Conservation (phyloP, 805 yeast genomes). For the Trichomonascus vanleenenianus region DNA sequence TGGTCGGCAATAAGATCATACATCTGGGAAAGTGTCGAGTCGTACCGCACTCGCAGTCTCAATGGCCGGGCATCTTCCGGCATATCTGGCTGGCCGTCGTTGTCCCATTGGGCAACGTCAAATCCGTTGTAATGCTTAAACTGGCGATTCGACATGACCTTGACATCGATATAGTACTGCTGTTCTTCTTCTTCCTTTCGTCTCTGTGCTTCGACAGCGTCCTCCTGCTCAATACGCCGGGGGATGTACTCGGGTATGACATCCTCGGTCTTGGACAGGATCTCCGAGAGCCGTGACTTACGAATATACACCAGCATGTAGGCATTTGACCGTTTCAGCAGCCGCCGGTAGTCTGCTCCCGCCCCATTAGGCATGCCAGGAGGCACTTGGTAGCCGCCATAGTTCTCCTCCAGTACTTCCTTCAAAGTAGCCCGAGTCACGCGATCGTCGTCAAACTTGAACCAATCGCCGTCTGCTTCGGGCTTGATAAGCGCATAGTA, state of each 20-base stretch:
- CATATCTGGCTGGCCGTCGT: slow-evolving; percentile 7
- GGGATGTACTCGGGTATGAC: slow-evolving; percentile 66
- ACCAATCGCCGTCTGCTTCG: slow-evolving; percentile 62
- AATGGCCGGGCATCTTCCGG: slow-evolving; percentile 41
- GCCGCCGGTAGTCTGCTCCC: slow-evolving; percentile 29
- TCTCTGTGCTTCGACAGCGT: slow-evolving; percentile 43
- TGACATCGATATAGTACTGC: slow-evolving; percentile 52
- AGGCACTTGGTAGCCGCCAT: slow-evolving; percentile 54
- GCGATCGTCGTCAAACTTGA: slow-evolving; percentile 88
- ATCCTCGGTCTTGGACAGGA: slow-evolving; percentile 49
- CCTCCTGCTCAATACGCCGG: slow-evolving; percentile 55
- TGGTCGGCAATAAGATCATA: slow-evolving; percentile 19
- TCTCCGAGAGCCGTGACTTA: slow-evolving; percentile 45
- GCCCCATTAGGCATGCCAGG: slow-evolving; percentile 3
- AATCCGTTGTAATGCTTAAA: slow-evolving; percentile 61
- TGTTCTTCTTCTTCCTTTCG: slow-evolving; percentile 64
- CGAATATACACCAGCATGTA: slow-evolving; percentile 93
- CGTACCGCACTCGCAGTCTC: slow-evolving; percentile 46
- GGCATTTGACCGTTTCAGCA: slow-evolving; percentile 78
- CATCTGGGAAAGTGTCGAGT: slow-evolving; percentile 44
- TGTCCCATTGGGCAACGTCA: slow-evolving; percentile 65
- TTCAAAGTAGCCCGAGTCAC: slow-evolving; percentile 79
- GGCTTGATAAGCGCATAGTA: slow-evolving; percentile 94
- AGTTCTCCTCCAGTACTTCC: slow-evolving; percentile 88
- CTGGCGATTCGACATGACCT: slow-evolving; percentile 45